A percentile compares a stretch with the other conserved stretches of the same genome.
phyloP scores from a whole-genome alignment of 306 rosid species.

The Trifolium pratense region DNA sequence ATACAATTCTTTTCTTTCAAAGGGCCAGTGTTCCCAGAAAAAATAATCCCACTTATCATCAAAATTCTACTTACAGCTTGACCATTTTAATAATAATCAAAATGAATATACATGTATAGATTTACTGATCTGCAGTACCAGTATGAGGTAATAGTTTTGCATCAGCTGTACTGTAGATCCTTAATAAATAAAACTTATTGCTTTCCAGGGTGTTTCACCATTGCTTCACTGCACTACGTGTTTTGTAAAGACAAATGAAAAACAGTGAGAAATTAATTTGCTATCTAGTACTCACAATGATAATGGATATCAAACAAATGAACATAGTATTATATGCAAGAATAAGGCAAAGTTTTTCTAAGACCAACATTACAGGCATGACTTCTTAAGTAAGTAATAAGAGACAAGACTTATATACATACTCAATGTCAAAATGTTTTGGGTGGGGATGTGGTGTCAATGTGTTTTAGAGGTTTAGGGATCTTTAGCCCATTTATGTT shows the following conservation, averaged over 20 bases:
- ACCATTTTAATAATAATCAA: constrained; percentile 17
- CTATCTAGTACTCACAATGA: constrained; percentile 3
- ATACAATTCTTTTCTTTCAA: constrained; percentile 28
- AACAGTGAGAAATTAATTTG: constrained; percentile 11
- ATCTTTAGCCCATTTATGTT: background rate
- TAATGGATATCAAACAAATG: constrained; percentile 30
- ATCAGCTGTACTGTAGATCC: constrained; percentile 36
- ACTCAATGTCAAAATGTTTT: background rate
- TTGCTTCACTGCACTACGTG: constrained; percentile 28
- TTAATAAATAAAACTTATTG: constrained; percentile 8
- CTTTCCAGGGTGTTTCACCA: constrained; percentile 16
- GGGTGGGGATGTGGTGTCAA: background rate
- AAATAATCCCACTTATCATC: constrained; percentile 21
- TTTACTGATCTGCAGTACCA: constrained; percentile 44
- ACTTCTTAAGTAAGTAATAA: background rate
- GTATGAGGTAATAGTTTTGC: constrained; percentile 6
- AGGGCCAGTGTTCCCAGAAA: constrained; percentile 20
- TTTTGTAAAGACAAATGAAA: constrained; percentile 21
- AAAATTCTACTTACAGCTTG: constrained; percentile 55
- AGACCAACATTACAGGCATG: background rate
- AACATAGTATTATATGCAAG: constrained; percentile 13
- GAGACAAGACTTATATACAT: too few species aligned
- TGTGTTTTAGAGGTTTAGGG: background rate
- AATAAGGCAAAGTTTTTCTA: constrained; percentile 19
- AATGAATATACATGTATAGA: constrained; percentile 39